These are phyloP conservation scores for Arachnopeziza araneosa DNA, from an alignment of 2,329 filamentous ascomycete species.

Conservation along the genomic window DNA sequence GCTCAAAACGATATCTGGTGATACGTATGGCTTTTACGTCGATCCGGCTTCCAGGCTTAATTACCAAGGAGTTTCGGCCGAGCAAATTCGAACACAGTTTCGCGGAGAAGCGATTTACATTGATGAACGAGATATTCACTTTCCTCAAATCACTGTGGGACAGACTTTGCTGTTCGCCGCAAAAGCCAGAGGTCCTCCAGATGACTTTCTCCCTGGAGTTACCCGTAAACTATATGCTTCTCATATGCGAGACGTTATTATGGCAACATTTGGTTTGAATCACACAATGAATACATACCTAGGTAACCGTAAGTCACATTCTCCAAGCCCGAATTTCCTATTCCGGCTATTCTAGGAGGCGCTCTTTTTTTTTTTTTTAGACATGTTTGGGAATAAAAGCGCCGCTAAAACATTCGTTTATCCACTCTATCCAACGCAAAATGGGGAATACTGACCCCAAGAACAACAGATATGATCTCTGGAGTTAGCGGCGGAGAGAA, in stretches of 20 bases:
- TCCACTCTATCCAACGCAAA: too few species aligned
- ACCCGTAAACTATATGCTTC: slow-evolving; percentile 43
- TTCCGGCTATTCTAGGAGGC: too few species aligned
- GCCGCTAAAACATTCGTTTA: too few species aligned
- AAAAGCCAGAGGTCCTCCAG: slow-evolving; percentile 59
- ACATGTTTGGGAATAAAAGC: too few species aligned
- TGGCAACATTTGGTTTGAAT: slow-evolving; percentile 64
- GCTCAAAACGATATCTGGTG: slow-evolving; percentile 48
- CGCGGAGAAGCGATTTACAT: slow-evolving; percentile 65
- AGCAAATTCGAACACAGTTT: slow-evolving; percentile 45
- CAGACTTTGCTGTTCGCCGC: slow-evolving; percentile 69
- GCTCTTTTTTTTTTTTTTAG: too few species aligned
- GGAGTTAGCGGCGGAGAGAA: slow-evolving; percentile 66
- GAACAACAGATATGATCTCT: too few species aligned
- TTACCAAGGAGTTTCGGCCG: slow-evolving; percentile 54
- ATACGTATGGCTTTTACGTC: slow-evolving; percentile 50
- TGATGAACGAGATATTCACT: slow-evolving; percentile 64
- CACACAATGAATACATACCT: slow-evolving; percentile 68
- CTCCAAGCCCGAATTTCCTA: too few species aligned
- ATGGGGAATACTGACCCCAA: too few species aligned
- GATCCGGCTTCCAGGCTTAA: slow-evolving; percentile 46
- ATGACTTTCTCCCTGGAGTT: slow-evolving; percentile 30
- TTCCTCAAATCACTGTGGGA: slow-evolving; percentile 68
- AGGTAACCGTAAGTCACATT: slow-evolving; percentile 66
- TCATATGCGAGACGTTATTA: slow-evolving; percentile 46